Conservation (phyloP, 371 early-diverging fungal species). For the Dichotomocladium elegans region DNA sequence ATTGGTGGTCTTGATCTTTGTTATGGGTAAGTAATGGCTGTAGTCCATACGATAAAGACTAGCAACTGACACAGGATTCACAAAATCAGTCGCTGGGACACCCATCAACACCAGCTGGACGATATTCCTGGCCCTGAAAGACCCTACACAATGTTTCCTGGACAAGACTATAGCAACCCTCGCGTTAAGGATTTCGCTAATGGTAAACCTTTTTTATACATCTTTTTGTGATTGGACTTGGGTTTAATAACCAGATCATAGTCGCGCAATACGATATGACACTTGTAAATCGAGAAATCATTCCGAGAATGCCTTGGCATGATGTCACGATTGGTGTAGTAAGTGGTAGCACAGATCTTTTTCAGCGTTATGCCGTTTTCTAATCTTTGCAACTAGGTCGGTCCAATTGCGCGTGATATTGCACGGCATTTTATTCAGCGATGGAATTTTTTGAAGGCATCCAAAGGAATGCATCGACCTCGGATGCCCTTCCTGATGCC, state of each 20-base stretch:
- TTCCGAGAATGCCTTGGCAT: slow-evolving; percentile 96
- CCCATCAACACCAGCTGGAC: slow-evolving; percentile 68
- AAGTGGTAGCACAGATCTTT: slow-evolving; percentile 2
- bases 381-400: slow-evolving; percentile 38
- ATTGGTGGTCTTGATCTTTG: slow-evolving; percentile 84
- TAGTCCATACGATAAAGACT: no score
- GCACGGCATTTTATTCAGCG: slow-evolving; percentile 91
- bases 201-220: slow-evolving; percentile 60
- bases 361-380: neutral
- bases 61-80: no score
- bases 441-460: slow-evolving; percentile 84
- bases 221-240: no score
- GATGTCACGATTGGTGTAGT: slow-evolving; percentile 76
- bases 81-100: slow-evolving; percentile 86
- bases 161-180: slow-evolving; percentile 91
- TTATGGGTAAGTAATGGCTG: slow-evolving; percentile 52
- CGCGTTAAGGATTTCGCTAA: slow-evolving; percentile 86
- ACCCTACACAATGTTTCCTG: slow-evolving; percentile 62
- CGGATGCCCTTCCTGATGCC: slow-evolving; percentile 74
- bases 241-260: slow-evolving; percentile 56
- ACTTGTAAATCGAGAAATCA: slow-evolving; percentile 51
- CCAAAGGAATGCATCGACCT: slow-evolving; percentile 61
- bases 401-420: slow-evolving; percentile 78
- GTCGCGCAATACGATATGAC: slow-evolving; percentile 51
- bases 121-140: slow-evolving; percentile 58